Percentiles rank a stretch among this genome's conserved stretches.
These are phyloP conservation scores for Cinnamomum chago DNA, from an alignment of 164 flowering plant genomes.

Conservation along the genomic window DNA sequence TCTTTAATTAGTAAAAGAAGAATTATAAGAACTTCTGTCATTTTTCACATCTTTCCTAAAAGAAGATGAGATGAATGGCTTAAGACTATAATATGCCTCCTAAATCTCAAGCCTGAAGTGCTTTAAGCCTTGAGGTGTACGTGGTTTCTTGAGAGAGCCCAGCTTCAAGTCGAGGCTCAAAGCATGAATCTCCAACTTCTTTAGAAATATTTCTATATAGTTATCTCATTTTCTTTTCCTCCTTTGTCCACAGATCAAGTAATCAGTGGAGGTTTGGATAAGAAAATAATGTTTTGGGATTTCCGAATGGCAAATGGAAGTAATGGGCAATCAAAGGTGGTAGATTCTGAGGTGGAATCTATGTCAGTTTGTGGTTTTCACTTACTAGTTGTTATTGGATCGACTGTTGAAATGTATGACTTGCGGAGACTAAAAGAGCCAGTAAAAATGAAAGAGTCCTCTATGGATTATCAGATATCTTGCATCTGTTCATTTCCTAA, in stretches of 20 bases:
- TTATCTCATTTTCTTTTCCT: background rate
- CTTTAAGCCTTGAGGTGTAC: background rate
- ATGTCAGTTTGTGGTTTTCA: constrained; percentile 50
- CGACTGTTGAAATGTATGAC: constrained; percentile 56
- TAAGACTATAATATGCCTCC: background rate
- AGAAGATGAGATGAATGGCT: background rate
- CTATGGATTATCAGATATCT: constrained; percentile 36
- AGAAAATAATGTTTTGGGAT: constrained; percentile 67
- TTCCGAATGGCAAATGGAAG: constrained; percentile 24
- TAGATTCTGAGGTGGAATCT: constrained; percentile 51
- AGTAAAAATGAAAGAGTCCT: constrained; percentile 35
- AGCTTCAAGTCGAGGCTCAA: too few species aligned
- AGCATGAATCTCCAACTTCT: too few species aligned
- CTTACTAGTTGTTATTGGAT: constrained; percentile 55
- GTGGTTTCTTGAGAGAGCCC: background rate
- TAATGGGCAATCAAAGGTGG: constrained; percentile 17
- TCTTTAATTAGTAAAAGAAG: background rate
- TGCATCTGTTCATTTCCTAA: constrained; percentile 56
- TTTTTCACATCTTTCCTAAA: background rate
- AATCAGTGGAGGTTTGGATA: constrained; percentile 67
- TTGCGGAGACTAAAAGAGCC: constrained; percentile 50
- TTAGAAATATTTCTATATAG: too few species aligned
- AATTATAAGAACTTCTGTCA: too few species aligned
- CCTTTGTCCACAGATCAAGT: constrained; percentile 44
- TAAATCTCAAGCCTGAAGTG: background rate